A percentile compares a stretch with the other conserved stretches of the same genome.
Conservation (phyloP, 2,329 filamentous ascomycete species). For the Aureobasidium lini region DNA sequence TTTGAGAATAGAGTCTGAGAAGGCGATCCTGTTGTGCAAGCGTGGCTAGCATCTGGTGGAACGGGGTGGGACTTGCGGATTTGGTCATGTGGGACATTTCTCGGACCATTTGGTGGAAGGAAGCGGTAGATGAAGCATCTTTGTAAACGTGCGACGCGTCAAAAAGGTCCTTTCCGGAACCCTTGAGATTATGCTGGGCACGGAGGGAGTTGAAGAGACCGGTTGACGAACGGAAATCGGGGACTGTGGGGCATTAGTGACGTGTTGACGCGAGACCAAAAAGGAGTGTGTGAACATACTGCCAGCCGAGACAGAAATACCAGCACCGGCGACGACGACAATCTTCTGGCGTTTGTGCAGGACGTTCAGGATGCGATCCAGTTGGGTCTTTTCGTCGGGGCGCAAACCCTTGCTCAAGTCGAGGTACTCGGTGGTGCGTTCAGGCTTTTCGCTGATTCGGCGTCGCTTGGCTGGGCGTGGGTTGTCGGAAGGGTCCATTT, state of each 20-base stretch:
- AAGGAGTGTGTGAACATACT: slow-evolving; percentile 48
- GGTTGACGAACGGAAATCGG: slow-evolving; percentile 87
- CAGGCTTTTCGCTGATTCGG: slow-evolving; percentile 54
- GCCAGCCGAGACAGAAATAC: slow-evolving; percentile 92
- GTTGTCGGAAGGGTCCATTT: slow-evolving; percentile 46
- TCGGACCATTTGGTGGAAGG: slow-evolving; percentile 94
- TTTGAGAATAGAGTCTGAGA: slow-evolving; percentile 88
- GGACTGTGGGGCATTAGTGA: slow-evolving; percentile 49
- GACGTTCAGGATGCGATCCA: slow-evolving; percentile 64
- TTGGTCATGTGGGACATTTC: slow-evolving; percentile 73
- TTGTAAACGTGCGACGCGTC: slow-evolving; percentile 97
- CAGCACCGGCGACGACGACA: slow-evolving; percentile 90
- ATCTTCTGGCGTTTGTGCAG: slow-evolving; percentile 91
- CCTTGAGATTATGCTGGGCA: slow-evolving; percentile 81
- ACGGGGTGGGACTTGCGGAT: slow-evolving; percentile 71
- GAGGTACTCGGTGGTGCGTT: slow-evolving; percentile 74
- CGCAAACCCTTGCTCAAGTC: slow-evolving; percentile 56
- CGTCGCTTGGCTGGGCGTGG: slow-evolving; percentile 69
- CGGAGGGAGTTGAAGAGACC: slow-evolving; percentile 83
- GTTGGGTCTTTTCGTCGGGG: slow-evolving; percentile 51
- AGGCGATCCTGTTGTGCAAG: slow-evolving; percentile 80
- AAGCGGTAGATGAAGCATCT: slow-evolving; percentile 77
- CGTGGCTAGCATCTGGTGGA: slow-evolving; percentile 89
- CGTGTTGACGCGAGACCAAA: slow-evolving; percentile 16
- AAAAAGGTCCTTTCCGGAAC: slow-evolving; percentile 90